Base-by-base conservation (phyloP, 2,329 filamentous ascomycete genomes). In the Hymenoscyphus infarciens region DNA sequence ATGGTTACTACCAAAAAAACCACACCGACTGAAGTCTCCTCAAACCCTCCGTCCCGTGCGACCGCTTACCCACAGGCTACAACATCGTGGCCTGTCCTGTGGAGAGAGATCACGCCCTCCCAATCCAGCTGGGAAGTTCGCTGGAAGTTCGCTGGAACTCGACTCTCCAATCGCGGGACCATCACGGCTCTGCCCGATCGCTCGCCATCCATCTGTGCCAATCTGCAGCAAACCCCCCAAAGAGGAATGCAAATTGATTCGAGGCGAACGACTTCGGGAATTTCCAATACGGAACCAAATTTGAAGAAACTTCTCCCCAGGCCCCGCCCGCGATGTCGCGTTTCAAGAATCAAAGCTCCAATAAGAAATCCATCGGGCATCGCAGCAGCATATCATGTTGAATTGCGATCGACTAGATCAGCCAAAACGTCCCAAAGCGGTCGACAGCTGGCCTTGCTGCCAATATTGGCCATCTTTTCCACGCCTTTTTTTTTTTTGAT, bases 381-480 rank as follows among this genome's bases (percentile, higher is more conserved):
- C n/a, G 35, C 19, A 33, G 33, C 38, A 33, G 15, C 35, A 16
- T 3, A 16, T 16, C 16, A 22, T 53, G 29, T 55, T 16, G 53
- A 7, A 61, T 61, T 33, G 35, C 35, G 59, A 56, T 61, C 38
- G 29, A 54, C 58, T 60, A 60, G 49, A 60, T 60, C 58, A 61
- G 42, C 61, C 61, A 55, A 29, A 31, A n/a, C 15, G 25, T 45
- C 56, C 61, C 49, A 55, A 55, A 55, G 39, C 22, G 19, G 56
- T 53, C 52, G 38, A 16, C n/a, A 57, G 42, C 52, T 60, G 57
- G 55, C 39, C 25, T 58, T 38, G 60, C 60, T 54, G 62, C 64
- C 65, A 68, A 67, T 61, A 64, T 66, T 67, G 29, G 39, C 62
- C 38, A 57, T 27, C 59, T 59, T 27, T 27, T 54, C 29, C 35